Conservation (phyloP, 495 filamentous ascomycete species). For the Penicillium lagena region DNA sequence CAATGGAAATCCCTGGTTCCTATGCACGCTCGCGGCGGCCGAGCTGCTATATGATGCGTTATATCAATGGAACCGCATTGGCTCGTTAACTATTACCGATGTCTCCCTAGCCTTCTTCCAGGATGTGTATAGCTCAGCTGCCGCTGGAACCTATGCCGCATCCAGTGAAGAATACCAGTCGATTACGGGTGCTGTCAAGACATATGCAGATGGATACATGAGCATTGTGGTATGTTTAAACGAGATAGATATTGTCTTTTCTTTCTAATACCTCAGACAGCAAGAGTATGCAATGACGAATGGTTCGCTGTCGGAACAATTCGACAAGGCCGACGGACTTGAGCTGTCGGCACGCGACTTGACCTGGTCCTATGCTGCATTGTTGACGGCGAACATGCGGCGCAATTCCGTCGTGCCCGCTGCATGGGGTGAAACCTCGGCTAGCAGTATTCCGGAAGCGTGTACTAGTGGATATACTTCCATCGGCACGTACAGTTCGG, state of each 20-base stretch:
- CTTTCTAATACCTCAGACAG: neutral
- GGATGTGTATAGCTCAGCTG: conserved; percentile 41
- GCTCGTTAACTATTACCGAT: conserved; percentile 46
- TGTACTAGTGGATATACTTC: conserved; percentile 41
- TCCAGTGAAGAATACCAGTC: conserved; percentile 39
- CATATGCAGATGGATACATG: conserved; percentile 62
- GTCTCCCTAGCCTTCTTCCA: conserved; percentile 52
- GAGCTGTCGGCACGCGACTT: conserved; percentile 50
- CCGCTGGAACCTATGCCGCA: conserved; percentile 44
- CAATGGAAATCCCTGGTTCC: conserved; percentile 63
- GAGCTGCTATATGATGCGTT: conserved; percentile 62
- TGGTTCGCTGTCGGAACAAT: conserved; percentile 59
- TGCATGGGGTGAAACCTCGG: conserved; percentile 48
- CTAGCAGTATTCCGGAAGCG: conserved; percentile 43
- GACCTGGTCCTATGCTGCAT: conserved; percentile 48
- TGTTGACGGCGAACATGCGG: conserved; percentile 45
- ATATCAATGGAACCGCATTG: conserved; percentile 48
- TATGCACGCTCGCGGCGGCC: conserved; percentile 57
- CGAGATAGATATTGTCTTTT: neutral
- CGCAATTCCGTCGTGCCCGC: conserved; percentile 42
- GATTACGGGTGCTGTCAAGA: conserved; percentile 46
- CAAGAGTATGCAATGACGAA: conserved; percentile 38
- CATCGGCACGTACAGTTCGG: conserved; percentile 52
- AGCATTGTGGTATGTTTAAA: conserved; percentile 34
- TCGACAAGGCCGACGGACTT: conserved; percentile 40